Base-by-base conservation (phyloP, 2,329 filamentous ascomycete genomes). In the Cordyceps farinosa region DNA sequence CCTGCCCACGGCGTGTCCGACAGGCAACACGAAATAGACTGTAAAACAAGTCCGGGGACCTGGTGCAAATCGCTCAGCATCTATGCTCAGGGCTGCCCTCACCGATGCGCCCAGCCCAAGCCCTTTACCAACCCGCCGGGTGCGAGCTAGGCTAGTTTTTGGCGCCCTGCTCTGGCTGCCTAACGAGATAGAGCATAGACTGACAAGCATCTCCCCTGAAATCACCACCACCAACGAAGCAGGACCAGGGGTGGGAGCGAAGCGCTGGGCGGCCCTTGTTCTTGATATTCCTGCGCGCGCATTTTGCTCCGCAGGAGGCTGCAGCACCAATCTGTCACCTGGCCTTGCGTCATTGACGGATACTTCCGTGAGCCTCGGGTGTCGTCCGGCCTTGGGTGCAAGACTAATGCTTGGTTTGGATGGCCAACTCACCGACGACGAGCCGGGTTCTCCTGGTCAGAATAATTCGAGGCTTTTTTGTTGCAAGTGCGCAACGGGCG, bases 101-200 rank as follows among this genome's bases (percentile, higher is more conserved):
- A 30, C 42, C 38, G 34, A 9, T 17, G 38, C 48, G 56, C 45
- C 56, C 45, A 42, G 30, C 8, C 7, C 55, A 58, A 59, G 57
- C 57, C 58, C 47, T 54, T 54, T 61, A 61, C 59, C 59, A 61
- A 22, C 9, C 40, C 29, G 42, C 40, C 50, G 59, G 58, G 59
- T 54, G 50, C 29, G 30, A 47, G 27, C 50, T 53, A 36, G 38
- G 30, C 48, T 32, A 36, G 29, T 45, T 47, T n/a, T 34, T 61
- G 38, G 40, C 40, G 22, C 22, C 22, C 22, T 22, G 22, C 54
- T 22, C 22, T 40, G 36, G 22, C 22, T 30, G 38, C 30, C 42
- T 61, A 54, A 61, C 59, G 50, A 38, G 50, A 54, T 47, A 6
- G 7, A 54, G 50, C 40, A 54, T 47, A 54, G 45, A 51, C 45